Conservation (phyloP, 768 basidiomycete genomes). For the Termitomyces sp. region DNA sequence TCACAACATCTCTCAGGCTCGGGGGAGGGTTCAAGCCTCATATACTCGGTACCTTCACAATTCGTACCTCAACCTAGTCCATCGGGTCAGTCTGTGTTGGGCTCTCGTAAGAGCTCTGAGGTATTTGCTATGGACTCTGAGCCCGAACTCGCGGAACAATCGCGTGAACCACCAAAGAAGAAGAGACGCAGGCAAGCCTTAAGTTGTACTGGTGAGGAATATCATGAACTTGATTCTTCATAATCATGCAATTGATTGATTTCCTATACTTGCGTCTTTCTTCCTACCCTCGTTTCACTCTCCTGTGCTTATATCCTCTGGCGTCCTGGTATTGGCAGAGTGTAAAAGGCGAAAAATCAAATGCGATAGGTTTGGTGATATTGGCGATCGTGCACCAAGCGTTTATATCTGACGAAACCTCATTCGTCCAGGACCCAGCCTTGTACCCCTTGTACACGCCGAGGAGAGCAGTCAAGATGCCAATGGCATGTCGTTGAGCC, state of each 20-base stretch:
- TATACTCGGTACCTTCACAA: conserved; percentile 26
- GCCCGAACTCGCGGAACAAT: conserved; percentile 48
- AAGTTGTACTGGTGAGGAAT: conserved; percentile 75
- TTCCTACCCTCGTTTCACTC: neutral
- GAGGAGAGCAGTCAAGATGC: conserved; percentile 79
- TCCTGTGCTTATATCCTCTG: conserved; percentile 22
- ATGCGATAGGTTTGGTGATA: conserved; percentile 67
- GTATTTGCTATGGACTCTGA: conserved; percentile 52
- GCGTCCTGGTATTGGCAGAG: conserved; percentile 41
- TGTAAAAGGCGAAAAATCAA: conserved; percentile 88
- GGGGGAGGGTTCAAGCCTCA: conserved; percentile 18
- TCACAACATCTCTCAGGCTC: conserved; percentile 23
- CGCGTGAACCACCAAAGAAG: conserved; percentile 70
- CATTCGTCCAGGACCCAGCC: conserved; percentile 59
- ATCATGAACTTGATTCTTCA: neutral
- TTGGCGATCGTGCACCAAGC: conserved; percentile 9
- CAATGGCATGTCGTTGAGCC: conserved; percentile 84
- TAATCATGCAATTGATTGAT: neutral
- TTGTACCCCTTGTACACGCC: conserved; percentile 76
- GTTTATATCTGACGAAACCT: conserved; percentile 14
- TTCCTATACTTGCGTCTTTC: neutral
- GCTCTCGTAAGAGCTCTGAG: conserved; percentile 28
- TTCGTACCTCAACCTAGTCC: conserved; percentile 27
- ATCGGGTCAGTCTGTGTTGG: conserved; percentile 21
- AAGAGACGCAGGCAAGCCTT: conserved; percentile 79